A percentile compares a stretch with the other conserved stretches of the same genome.
Conservation (phyloP, 2,329 filamentous ascomycete genomes). For the Cladosporium sp. region DNA sequence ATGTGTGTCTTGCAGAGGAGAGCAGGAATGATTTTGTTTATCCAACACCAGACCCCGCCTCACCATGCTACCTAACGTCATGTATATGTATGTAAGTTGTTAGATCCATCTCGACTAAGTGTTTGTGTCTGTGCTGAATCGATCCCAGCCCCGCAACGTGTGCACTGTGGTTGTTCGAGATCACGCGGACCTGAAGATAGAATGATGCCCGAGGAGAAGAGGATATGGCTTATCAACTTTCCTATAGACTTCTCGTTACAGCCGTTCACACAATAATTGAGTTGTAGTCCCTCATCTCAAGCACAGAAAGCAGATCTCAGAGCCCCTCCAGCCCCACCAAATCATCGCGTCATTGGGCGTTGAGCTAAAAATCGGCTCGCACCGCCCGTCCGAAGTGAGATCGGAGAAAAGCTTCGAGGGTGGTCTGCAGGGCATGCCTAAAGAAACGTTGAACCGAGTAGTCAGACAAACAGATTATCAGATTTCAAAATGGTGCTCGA, state of each 20-base stretch:
- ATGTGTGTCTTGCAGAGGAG: background rate
- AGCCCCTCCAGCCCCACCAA: slow-evolving; percentile 6
- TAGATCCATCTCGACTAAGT: slow-evolving; percentile 4
- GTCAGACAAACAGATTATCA: background rate
- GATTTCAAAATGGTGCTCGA: slow-evolving; percentile 59
- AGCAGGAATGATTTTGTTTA: background rate
- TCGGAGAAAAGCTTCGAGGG: slow-evolving; percentile 14
- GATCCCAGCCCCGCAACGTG: background rate
- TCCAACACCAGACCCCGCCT: background rate
- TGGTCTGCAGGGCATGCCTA: slow-evolving; percentile 16
- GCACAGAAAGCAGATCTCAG: background rate
- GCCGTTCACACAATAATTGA: background rate
- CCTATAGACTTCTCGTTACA: background rate
- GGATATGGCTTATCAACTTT: background rate
- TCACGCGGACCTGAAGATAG: background rate
- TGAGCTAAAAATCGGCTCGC: background rate
- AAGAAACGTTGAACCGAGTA: slow-evolving; percentile 2
- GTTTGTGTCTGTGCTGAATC: slow-evolving; percentile 7
- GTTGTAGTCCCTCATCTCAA: background rate
- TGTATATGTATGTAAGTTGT: slow-evolving; percentile 10
- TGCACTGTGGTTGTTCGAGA: background rate
- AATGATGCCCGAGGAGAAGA: background rate
- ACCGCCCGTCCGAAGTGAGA: slow-evolving; percentile 7
- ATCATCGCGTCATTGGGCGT: slow-evolving; percentile 16
- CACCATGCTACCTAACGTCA: slow-evolving; percentile 17